Evolutionary conservation across 768 basidiomycete species (phyloP).

Genomic region (Rhodosporidiobolus odoratus): DNA sequence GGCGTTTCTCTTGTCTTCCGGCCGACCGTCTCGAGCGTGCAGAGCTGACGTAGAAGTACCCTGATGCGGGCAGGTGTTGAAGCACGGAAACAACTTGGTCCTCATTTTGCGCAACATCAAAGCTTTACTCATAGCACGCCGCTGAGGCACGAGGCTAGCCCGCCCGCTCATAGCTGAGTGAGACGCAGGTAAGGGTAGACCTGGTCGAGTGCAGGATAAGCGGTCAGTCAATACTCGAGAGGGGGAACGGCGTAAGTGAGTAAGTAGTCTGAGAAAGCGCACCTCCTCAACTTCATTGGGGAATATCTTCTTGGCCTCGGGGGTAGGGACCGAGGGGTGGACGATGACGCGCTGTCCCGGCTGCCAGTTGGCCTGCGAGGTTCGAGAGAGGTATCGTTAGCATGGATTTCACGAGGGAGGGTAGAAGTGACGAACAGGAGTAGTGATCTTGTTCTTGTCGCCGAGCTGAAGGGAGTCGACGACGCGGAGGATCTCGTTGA

Average conservation of each 20-base stretch:
- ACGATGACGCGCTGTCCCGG: slow-evolving; percentile 68
- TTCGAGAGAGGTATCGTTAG: not conserved
- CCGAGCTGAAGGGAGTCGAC: slow-evolving; percentile 90
- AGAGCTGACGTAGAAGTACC: too few relatives aligned
- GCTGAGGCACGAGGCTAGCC: too few relatives aligned
- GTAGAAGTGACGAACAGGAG: slow-evolving; percentile 2
- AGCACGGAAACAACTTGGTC: too few relatives aligned
- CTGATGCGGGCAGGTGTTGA: too few relatives aligned
- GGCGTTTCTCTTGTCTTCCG: too few relatives aligned
- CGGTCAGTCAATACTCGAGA: too few relatives aligned
- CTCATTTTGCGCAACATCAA: too few relatives aligned
- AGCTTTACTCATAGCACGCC: too few relatives aligned
- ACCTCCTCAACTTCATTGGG: slow-evolving; percentile 66
- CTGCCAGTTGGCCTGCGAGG: slow-evolving; percentile 66
- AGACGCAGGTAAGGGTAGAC: slow-evolving; percentile 74
- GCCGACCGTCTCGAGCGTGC: too few relatives aligned
- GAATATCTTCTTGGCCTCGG: slow-evolving; percentile 83
- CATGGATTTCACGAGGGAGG: not conserved
- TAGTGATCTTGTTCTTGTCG: slow-evolving; percentile 47
- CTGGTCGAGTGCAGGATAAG: too few relatives aligned
- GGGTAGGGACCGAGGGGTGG: slow-evolving; percentile 50
- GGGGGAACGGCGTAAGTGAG: not conserved
- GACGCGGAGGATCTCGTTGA: slow-evolving; percentile 68
- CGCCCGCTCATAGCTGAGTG: too few relatives aligned
- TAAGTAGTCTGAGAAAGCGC: slow-evolving; percentile 47